Conservation (phyloP, 805 yeast genomes). For the Candida montana region DNA sequence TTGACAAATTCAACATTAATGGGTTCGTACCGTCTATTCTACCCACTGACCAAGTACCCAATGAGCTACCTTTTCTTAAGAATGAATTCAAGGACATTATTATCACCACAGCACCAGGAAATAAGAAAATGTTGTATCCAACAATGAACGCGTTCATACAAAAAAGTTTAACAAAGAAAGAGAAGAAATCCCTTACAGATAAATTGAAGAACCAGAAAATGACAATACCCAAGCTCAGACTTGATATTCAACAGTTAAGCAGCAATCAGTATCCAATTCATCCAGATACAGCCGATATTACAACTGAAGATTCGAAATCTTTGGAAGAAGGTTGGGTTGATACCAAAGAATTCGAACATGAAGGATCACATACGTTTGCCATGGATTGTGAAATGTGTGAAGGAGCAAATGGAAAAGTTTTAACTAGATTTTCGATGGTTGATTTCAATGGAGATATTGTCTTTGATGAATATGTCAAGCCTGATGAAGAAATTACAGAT, state of each 20-base stretch:
- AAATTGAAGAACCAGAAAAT: constrained; percentile 29
- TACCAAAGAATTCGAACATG: constrained; percentile 48
- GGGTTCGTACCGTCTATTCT: constrained; percentile 3
- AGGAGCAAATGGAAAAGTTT: constrained; percentile 53
- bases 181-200: constrained; percentile 36
- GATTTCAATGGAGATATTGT: constrained; percentile 56
- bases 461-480: constrained; percentile 73
- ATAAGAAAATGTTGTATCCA: constrained; percentile 48
- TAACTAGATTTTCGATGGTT: constrained; percentile 74
- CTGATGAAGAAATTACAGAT: constrained; percentile 66
- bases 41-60: constrained; percentile 1
- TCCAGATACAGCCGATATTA: constrained; percentile 26
- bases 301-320: constrained; percentile 8
- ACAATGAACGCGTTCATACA: constrained; percentile 50
- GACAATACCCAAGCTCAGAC: constrained; percentile 46
- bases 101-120: constrained; percentile 63
- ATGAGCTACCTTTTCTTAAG: constrained; percentile 25
- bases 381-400: constrained; percentile 94
- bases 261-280: constrained; percentile 60
- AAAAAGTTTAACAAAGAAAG: constrained; percentile 53
- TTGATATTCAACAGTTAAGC: constrained; percentile 44
- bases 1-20: constrained; percentile 5
- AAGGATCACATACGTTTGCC: constrained; percentile 64
- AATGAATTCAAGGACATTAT: constrained; percentile 37
- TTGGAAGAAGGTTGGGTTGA: constrained; percentile 42